Evolutionary conservation across 305 asterid genomes (phyloP).

Genomic region (Rubia tinctorum): DNA sequence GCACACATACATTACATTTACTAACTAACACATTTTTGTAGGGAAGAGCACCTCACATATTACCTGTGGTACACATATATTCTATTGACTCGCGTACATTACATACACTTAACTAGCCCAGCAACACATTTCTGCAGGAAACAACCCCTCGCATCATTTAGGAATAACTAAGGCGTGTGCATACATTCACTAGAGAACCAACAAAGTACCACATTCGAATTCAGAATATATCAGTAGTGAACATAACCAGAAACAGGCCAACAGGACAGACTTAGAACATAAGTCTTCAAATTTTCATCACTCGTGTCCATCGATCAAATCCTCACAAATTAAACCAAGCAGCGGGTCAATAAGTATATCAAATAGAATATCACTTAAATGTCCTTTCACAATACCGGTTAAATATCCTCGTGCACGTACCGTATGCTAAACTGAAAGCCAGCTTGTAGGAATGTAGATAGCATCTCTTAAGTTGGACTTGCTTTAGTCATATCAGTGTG

Average conservation of each 20-base stretch:
- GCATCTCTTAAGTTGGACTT: not conserved
- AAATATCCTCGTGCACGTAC: conserved; percentile 12
- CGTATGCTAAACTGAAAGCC: conserved; percentile 1
- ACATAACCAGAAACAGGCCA: not conserved
- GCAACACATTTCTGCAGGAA: not conserved
- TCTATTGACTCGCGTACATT: not conserved
- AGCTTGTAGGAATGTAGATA: not conserved
- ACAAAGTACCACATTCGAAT: not conserved
- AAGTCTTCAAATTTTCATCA: not conserved
- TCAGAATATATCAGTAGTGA: not conserved
- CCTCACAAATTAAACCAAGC: conserved; percentile 13
- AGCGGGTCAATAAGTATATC: conserved; percentile 13
- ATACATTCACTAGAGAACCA: not conserved
- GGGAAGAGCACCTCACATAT: not conserved
- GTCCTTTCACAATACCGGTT: not conserved
- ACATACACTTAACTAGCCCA: not conserved
- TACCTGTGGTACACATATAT: not conserved
- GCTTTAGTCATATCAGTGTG: not conserved
- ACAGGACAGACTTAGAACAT: conserved; percentile 4
- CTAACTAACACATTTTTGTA: not conserved
- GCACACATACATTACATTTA: not conserved
- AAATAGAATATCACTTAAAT: not conserved
- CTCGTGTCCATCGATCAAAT: not conserved
- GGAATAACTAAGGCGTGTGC: not conserved
- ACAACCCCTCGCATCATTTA: not conserved